phyloP scores from a whole-genome alignment of 2,329 filamentous ascomycete genomes.

The Paraphoma sp. region DNA sequence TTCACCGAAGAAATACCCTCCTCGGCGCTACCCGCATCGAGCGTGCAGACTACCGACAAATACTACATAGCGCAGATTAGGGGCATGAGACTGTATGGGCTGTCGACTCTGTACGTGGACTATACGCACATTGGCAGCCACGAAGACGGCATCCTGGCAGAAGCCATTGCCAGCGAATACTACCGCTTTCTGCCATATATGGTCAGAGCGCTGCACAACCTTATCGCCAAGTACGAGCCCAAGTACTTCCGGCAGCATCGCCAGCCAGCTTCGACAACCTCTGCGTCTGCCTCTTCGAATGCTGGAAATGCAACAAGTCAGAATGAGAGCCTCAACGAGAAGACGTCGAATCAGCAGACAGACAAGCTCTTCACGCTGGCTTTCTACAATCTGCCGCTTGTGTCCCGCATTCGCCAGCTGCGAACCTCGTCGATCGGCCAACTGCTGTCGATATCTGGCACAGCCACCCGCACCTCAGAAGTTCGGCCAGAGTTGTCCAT shows the following conservation, averaged over 20 bases:
- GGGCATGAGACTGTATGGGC: conserved; percentile 72
- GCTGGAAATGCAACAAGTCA: conserved; percentile 65
- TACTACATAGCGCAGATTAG: conserved; percentile 87
- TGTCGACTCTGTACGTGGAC: conserved; percentile 89
- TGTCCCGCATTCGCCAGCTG: conserved; percentile 83
- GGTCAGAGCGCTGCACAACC: conserved; percentile 84
- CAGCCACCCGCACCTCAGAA: conserved; percentile 95
- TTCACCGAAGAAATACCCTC: conserved; percentile 74
- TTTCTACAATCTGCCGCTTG: conserved; percentile 90
- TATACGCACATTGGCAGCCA: conserved; percentile 81
- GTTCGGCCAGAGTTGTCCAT: conserved; percentile 92
- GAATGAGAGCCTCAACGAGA: conserved; percentile 65
- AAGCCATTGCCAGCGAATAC: conserved; percentile 87
- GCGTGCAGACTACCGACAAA: conserved; percentile 76
- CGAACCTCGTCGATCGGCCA: conserved; percentile 91
- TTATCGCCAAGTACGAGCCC: conserved; percentile 93
- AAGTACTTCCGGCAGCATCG: conserved; percentile 93
- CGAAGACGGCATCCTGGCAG: conserved; percentile 80
- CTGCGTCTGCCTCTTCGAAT: conserved; percentile 71
- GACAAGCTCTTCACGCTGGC: conserved; percentile 94
- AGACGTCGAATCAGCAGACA: conserved; percentile 90
- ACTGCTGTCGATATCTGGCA: conserved; percentile 93
- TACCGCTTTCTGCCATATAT: conserved; percentile 95
- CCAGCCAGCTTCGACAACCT: conserved; percentile 77
- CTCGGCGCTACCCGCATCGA: conserved; percentile 70